Evolutionary conservation across 345 rosid genomes (phyloP), one percentile per base, ranked within the genome.

Genomic region (Sonneratia caseolaris): DNA sequence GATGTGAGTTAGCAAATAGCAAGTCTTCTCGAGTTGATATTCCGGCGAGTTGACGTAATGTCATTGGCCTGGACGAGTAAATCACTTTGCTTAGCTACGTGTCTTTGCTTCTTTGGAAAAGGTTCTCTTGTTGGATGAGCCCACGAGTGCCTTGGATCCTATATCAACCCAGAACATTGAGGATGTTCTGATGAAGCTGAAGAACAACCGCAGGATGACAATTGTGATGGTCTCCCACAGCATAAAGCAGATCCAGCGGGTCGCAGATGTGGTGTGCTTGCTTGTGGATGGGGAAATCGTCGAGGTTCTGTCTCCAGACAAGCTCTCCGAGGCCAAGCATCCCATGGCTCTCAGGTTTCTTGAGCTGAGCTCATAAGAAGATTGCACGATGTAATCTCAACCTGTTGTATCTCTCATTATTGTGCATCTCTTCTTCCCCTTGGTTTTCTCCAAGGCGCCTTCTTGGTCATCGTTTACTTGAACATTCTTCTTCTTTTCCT

Each of bases 91-190:
- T 55, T 3, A 36, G 53, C 32, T 55, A n/a, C 27, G 3, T 64
- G 49, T 45, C 49, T 0, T 21, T 32, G 22, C 24, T 38, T 32
- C 11, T 56, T 12, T 53, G 3, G n/a, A 55, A 53, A 72, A 86
- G 90, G 96, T 94, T 70, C 76, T 94, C 73, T 77, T 94, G 12
- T 78, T 90, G 53, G 95, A 94, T 68, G 93, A 91, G 74, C 97
- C 97, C 3, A 91, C 97, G 0, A 91, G 98, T 22, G 96, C 97
- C 0, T 59, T 94, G 79, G 97, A 94, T 78, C 93, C 97, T 0
- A 82, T 91, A 43, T 90, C 93, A 0, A 87, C 97, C 1, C 93
- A 91, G 74, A 88, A 94, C 82, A 84, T 87, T 7, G 98, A 94
- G 84, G 92, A 91, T 77, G 89, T 80, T 22, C 69, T 94, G n/a